Base-by-base conservation (phyloP, 768 basidiomycete genomes). In the Agrocybe praecox region DNA sequence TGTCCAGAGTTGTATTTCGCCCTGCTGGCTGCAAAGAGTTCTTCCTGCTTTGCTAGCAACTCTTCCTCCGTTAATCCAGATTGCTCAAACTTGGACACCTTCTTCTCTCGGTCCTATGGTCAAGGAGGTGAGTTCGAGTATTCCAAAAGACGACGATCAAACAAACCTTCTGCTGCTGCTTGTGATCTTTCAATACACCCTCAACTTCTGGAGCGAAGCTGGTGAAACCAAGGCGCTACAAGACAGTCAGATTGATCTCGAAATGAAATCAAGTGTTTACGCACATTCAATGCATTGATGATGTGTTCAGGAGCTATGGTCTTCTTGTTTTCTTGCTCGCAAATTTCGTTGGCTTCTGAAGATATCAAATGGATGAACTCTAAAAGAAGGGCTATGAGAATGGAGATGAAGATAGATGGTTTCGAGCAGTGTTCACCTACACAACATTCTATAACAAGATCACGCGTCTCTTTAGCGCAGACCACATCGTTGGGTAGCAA, bases 291-390 rank as follows among this genome's bases (percentile, higher is more conserved):
- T 6, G 97, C 97, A 21, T 82, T 77, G 26, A 98, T 89, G 44
- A 98, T 95, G 68, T 99, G 97, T 65, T 99, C 97, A 1, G 97
- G 97, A 5, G 94, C 91, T 65, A 99, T 98, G 1, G 97, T 99
- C 79, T 99, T 99, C 79, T 97, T 98, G 22, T 94, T 93, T 68
- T 96, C 95, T 69, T 94, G 89, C 69, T 98, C 97, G 67, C 97
- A 99, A 59, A 98, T 93, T 62, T 98, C 94, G 71, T 98, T 98
- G 51, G 97, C 94, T 70, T 98, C 94, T 9, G 95, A 94, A 17
- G 97, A 96, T 69, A 99, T 90, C 72, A 98, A 76, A 70, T 98
- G 94, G 59, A 99, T 96, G 72, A 98, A 99, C 79, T 99, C 97
- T 99, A 36, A 53, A 64, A n/a, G 23, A 44, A 49, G 54, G 54